Evolutionary conservation across 495 filamentous ascomycete genomes (phyloP), one percentile per base, ranked within the genome.

Genomic region (Aspergillus hancockii): DNA sequence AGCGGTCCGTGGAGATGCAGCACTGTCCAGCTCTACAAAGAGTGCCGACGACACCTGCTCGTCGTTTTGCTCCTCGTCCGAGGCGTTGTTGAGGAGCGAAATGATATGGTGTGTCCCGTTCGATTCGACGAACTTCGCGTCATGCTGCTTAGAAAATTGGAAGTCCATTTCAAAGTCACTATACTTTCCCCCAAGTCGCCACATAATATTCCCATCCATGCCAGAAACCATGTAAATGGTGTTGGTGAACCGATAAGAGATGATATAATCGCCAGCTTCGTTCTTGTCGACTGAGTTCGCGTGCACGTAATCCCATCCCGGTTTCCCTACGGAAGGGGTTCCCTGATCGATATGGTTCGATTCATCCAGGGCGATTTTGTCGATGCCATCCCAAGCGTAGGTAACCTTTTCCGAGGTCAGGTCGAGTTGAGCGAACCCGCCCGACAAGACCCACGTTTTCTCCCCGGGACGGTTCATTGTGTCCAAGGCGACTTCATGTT

Each of bases 211-310:
- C n/a, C 85, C 83, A 54, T 81, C 75, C 19, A 67, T 62, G 12
- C 83, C 82, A 38, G 83, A 83, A 59, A 85, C 77, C 55, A 80
- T 72, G 64, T 82, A 82, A 36, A 87, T 73, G n/a, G 81, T 75
- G 62, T 79, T 78, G 22, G 78, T 79, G 62, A 85, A 79, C 3
- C 83, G 81, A 25, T 78, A 74, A 0, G 84, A 86, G 40, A 88
- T 75, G 22, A 86, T 57, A 58, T 84, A 88, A 63, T 85, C 77
- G 8, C 84, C 83, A 1, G 73, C 67, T 7, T 57, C 58, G 61
- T 82, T 78, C 67, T 83, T 82, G 65, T 85, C 83, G 45, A 85
- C 74, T n/a, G 80, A 78, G 67, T 85, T 85, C 63, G 85, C 78
- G 61, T 85, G 83, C 67, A 85, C 82, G 65, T 83, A 85, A 61